Base-by-base conservation (phyloP, 306 rosid genomes). In the Begonia fuchsioides region DNA sequence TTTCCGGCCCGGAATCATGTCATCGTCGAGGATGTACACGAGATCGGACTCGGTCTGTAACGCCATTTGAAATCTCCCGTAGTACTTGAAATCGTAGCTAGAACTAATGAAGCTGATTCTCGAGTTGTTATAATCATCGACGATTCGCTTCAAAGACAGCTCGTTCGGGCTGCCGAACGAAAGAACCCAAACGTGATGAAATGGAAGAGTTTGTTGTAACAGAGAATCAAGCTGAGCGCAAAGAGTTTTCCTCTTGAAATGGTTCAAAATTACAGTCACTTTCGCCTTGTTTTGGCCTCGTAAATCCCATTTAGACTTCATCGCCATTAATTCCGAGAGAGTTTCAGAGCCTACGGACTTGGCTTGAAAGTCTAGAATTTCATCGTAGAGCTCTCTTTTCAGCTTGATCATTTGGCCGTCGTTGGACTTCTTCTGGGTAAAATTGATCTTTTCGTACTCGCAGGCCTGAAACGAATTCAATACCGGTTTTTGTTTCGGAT, bases 101-200 rank as follows among this genome's bases (percentile, higher is more conserved):
- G 95, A 90, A 56, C 95, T 75, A 26, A 90, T 62, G 79, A 90
- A 90, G 54, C 93, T 82, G 38, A 90, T 79, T 54, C 94, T 78
- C 10, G 93, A 50, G 32, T 90, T 80, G 41, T 90, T 90, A 16
- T 90, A 90, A 68, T 92, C 79, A 0, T 90, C 94, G 2, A 90
- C 98, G 44, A 90, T 90, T 60, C 93, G 69, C 55, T 63, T 79
- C 7, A 90, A 16, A 1, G 98, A 85, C 8, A 56, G 48, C 64
- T 90, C 95, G 52, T 79, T 85, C 17, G 98, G 98, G 64, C 98
- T 90, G 11, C 98, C 98, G 57, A 90, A 90, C 35, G 98, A 77
- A 20, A 90, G 93, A 9, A 90, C 95, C 98, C 98, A 90, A 58
- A 70, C 93, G 35, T 82, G 92, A 65, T 90, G 94, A 43, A 90